A percentile compares a stretch with the other conserved stretches of the same genome.
These are phyloP conservation scores for Blumeria hordei DNA, from an alignment of 2,329 filamentous ascomycete genomes.

Conservation along the genomic window DNA sequence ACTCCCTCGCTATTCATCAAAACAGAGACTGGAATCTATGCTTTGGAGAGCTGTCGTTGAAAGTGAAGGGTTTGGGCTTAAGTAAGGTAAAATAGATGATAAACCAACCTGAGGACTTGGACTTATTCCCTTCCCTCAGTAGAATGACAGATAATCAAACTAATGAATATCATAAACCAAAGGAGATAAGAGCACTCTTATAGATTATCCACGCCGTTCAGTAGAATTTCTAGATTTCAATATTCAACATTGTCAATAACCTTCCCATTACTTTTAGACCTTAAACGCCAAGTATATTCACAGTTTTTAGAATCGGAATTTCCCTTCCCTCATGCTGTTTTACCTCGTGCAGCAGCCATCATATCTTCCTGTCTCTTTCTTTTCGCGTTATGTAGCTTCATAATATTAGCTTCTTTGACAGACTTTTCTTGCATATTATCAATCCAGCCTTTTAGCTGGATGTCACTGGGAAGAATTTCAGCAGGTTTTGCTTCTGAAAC, in stretches of 20 bases:
- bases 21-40: slow-evolving; percentile 40
- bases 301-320: neutral
- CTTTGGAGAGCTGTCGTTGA: slow-evolving; percentile 73
- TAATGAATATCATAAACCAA: too few species aligned
- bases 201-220: too few species aligned
- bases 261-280: too few species aligned
- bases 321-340: neutral
- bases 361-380: slow-evolving; percentile 37
- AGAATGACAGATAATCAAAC: too few species aligned
- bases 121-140: too few species aligned
- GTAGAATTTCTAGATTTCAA: too few species aligned
- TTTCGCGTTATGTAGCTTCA: slow-evolving; percentile 27
- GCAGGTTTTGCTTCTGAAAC: slow-evolving; percentile 36
- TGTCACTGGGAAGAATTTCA: slow-evolving; percentile 32
- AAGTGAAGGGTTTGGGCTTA: slow-evolving; percentile 81
- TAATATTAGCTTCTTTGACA: slow-evolving; percentile 28
- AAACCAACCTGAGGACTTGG: too few species aligned
- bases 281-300: too few species aligned
- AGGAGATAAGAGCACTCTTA: too few species aligned
- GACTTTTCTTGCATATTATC: slow-evolving; percentile 27
- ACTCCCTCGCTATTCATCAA: slow-evolving; percentile 46
- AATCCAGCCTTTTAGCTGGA: slow-evolving; percentile 29
- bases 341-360: slow-evolving; percentile 26
- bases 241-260: too few species aligned
- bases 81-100: slow-evolving; percentile 20